Percentiles rank a stretch among this genome's conserved stretches.
phyloP scores from a whole-genome alignment of 768 basidiomycete genomes.

The Boletus patriciae region DNA sequence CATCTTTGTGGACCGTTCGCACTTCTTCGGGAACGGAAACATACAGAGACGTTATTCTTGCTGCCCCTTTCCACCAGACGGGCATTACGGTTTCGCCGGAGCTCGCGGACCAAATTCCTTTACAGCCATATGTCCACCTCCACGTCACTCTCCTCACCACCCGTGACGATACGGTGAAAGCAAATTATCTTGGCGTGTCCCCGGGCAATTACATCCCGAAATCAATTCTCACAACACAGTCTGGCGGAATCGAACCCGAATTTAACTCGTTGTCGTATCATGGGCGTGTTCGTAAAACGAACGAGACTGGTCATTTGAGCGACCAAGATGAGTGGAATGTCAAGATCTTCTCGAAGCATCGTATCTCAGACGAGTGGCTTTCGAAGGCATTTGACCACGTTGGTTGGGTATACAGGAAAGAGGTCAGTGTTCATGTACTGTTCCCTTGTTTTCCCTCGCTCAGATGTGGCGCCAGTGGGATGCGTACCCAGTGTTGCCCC shows the following conservation, averaged over 20 bases:
- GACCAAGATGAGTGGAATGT: conserved; percentile 59
- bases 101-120: conserved; percentile 54
- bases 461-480: conserved; percentile 58
- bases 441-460: conserved; percentile 4
- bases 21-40: conserved; percentile 45
- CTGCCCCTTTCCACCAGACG: conserved; percentile 79
- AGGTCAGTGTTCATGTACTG: conserved; percentile 41
- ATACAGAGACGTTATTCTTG: conserved; percentile 80
- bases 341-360: conserved; percentile 80
- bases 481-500: conserved; percentile 72
- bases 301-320: conserved; percentile 22
- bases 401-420: conserved; percentile 81
- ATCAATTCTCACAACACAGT: conserved; percentile 70
- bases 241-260: conserved; percentile 61
- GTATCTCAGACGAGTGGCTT: conserved; percentile 70
- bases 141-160: conserved; percentile 92
- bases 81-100: conserved; percentile 52
- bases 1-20: conserved; percentile 53
- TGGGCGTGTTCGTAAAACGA: conserved; percentile 44
- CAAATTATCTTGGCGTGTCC: conserved; percentile 67
- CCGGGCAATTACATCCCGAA: conserved; percentile 48
- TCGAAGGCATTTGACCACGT: conserved; percentile 65
- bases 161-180: conserved; percentile 54
- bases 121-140: conserved; percentile 77
- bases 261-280: conserved; percentile 90